Conservation (phyloP, 164 flowering plant species). For the Platanus orientalis region DNA sequence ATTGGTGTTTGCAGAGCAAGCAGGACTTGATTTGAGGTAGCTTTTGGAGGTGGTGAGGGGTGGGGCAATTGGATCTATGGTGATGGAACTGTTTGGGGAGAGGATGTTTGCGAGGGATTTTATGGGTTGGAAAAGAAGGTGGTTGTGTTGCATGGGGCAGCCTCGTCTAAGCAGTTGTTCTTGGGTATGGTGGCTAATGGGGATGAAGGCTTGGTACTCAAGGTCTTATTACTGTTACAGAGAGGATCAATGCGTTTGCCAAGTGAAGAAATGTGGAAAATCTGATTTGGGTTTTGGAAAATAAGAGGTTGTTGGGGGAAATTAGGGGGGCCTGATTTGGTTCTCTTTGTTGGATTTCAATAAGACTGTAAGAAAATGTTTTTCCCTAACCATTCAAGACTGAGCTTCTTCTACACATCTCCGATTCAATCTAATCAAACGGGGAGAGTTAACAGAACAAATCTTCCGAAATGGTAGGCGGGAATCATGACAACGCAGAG, state of each 20-base stretch:
- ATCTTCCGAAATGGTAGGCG: no score
- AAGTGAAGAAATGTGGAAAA: no score
- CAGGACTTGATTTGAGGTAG: slow-evolving; percentile 50
- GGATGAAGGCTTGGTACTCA: slow-evolving; percentile 69
- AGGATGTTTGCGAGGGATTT: slow-evolving; percentile 49
- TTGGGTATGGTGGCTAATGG: slow-evolving; percentile 73
- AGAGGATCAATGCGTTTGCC: slow-evolving; percentile 46
- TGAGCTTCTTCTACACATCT: no score
- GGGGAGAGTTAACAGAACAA: no score
- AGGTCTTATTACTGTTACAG: slow-evolving; percentile 12
- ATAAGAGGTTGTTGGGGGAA: no score
- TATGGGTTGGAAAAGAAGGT: slow-evolving; percentile 36
- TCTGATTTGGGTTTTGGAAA: no score
- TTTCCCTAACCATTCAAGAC: no score
- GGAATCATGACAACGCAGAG: no score
- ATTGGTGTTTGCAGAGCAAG: slow-evolving; percentile 52
- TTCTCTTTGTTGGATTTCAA: no score
- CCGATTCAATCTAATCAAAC: no score
- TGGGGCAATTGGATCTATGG: slow-evolving; percentile 73
- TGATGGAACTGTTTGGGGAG: slow-evolving; percentile 66
- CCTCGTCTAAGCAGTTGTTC: slow-evolving; percentile 58
- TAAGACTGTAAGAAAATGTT: no score
- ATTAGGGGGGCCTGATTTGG: no score
- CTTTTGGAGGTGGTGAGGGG: slow-evolving; percentile 46
- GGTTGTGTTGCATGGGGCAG: slow-evolving; percentile 65